Evolutionary conservation across 176 grass and related monocot species (phyloP), one percentile per base, ranked within the genome.

Genomic region (Leersia perrieri): DNA sequence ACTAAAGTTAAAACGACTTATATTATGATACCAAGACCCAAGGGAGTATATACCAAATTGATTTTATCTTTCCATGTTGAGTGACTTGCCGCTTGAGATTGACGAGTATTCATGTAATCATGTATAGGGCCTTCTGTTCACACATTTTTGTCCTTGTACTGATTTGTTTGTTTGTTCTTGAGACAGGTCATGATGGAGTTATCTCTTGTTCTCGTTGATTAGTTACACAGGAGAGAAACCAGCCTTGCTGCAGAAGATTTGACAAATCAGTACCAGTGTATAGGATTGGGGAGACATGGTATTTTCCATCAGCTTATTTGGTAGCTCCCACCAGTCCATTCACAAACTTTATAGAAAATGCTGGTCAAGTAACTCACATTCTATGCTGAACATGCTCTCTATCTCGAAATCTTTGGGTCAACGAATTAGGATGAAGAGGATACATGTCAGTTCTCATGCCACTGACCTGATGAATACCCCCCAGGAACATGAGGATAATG

Each of bases 391-490:
- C 40, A 33, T 89, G 77, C 55, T 81, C 45, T 81, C 82, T 10
- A 15, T 58, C 34, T 47, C 39, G 2, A 89, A 71, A 47, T 11
- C 39, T 34, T 18, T 53, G 27, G 77, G 65, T 66, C 81, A 44
- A 58, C 32, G 41, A 49, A 85, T 72, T 33, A 23, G 7, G 29
- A 42, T 44, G 11, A 89, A 76, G 64, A 89, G 34, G 72, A 33
- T 34, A 14, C 36, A 3, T 84, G 63, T 84, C 33, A 75, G 70
- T 33, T 47, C 42, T 45, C 65, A 60, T 89, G 91, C 88, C 67
- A 80, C 79, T 28, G 82, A 88, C 35, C 47, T 74, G 60, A 76
- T 32, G 33, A 93, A 83, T 57, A 81, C 75, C 33, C 66, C 60
- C 3, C 73, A 87, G 15, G 34, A 35, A 12, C 78, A 90, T 33